These are phyloP conservation scores for Kitagawia praeruptora DNA, from an alignment of 129 eudicot genomes.

Conservation along the genomic window DNA sequence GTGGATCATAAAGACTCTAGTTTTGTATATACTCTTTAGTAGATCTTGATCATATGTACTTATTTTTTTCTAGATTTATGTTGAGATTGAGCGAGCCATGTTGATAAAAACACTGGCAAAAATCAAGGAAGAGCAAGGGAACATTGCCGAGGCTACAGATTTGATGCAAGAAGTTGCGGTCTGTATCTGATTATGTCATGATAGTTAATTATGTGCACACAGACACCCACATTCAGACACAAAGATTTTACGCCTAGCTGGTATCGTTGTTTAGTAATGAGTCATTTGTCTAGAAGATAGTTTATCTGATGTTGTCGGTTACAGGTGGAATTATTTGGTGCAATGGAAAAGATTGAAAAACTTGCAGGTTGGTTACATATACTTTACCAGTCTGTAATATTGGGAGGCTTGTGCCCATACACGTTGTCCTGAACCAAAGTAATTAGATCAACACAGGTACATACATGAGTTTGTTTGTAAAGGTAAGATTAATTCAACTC, in stretches of 20 bases:
- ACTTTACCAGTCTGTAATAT: neutral
- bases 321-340: conserved; percentile 93
- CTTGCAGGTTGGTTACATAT: conserved; percentile 48
- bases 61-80: no score
- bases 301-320: neutral
- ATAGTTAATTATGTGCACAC: no score
- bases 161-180: no score
- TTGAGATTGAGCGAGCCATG: no score
- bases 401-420: neutral
- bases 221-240: neutral
- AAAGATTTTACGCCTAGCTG: neutral
- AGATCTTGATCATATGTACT: no score
- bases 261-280: neutral
- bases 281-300: neutral
- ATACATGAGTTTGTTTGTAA: neutral
- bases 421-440: neutral
- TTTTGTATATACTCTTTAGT: no score
- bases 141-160: no score
- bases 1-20: neutral
- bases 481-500: neutral
- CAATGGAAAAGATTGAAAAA: conserved; percentile 99
- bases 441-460: neutral
- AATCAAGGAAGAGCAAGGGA: no score
- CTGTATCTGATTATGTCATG: no score
- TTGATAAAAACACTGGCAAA: no score